Base-by-base conservation (phyloP, 2,329 filamentous ascomycete genomes). In the Talaromyces atroroseus region DNA sequence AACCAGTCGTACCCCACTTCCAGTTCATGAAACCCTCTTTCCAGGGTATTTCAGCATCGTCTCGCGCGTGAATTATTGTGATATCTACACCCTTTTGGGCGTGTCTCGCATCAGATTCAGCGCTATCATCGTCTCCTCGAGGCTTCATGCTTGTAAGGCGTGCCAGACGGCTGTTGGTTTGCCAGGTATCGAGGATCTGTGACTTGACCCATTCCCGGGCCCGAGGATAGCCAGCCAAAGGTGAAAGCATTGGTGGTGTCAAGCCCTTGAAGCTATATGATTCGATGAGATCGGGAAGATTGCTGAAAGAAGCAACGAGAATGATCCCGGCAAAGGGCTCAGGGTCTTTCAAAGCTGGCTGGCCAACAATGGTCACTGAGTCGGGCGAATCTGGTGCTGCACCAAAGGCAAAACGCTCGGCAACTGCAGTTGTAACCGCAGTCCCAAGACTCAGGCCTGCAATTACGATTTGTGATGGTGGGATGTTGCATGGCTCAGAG, bases 391-490 rank as follows among this genome's bases (percentile, higher is more conserved):
- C 26, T 42, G 7, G 8, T 23, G 20, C 11, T 6, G 70, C 68
- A 14, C 70, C 68, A 52, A 74, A 73, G n/a, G 83, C 80, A 64
- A 88, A 92, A 55, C 84, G 80, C 65, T 95, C 85, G 1, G 84
- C 86, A 1, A 89, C 84, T 2, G 84, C 92, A 47, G 85, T 82
- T 5, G 87, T 84, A 1, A 96, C 89, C 0, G 89, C 92, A 0
- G 92, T 96, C 23, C 92, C 92, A 0, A 97, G 80, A 64, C 88
- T 94, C 65, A 96, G 92, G 18, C 92, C 92, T 2, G 95, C 76
- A 26, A 96, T 78, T 2, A 92, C 84, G 60, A 96, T 94, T 24
- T 85, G 85, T 40, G 82, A 80, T 0, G 90, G 75, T 0, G 88
- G 79, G 18, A 96, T 79, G 0, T 81, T 74, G 38, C 90, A 78